Percentiles rank a stretch among this genome's conserved stretches.
These are phyloP conservation scores for Saraca asoca DNA, from an alignment of 331 rosid genomes.

Conservation along the genomic window DNA sequence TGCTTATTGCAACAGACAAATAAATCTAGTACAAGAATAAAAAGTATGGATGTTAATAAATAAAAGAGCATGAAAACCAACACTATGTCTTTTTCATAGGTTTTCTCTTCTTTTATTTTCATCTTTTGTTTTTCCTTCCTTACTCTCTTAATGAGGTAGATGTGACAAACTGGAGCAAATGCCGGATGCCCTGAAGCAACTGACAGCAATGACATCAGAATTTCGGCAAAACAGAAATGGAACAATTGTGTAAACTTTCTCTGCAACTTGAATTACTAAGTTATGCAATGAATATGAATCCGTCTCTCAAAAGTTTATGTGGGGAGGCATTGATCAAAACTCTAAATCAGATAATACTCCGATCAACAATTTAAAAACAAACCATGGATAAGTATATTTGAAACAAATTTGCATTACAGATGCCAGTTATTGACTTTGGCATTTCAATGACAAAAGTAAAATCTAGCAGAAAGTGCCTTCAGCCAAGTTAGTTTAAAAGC, in stretches of 20 bases:
- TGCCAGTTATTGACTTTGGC: neutral
- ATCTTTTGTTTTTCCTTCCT: neutral
- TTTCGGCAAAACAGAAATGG: neutral
- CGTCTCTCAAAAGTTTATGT: neutral
- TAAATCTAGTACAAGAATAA: too few species aligned
- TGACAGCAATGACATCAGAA: neutral
- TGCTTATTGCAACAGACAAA: too few species aligned
- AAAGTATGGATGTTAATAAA: neutral
- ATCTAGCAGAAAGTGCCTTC: neutral
- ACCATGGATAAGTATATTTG: neutral
- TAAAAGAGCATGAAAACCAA: neutral
- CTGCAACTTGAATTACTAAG: neutral
- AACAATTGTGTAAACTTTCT: neutral
- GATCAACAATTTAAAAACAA: neutral
- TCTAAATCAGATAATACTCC: neutral
- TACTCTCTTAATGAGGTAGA: neutral
- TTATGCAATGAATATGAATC: neutral
- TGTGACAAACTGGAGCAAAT: neutral
- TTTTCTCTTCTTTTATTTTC: neutral
- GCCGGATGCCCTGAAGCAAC: neutral
- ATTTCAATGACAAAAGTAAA: neutral
- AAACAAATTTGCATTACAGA: neutral
- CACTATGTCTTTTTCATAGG: neutral
- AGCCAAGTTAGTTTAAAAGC: neutral
- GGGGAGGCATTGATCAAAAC: constrained; percentile 10